Evolutionary conservation across 495 filamentous ascomycete genomes (phyloP).

Genomic region (Platismatia glauca): DNA sequence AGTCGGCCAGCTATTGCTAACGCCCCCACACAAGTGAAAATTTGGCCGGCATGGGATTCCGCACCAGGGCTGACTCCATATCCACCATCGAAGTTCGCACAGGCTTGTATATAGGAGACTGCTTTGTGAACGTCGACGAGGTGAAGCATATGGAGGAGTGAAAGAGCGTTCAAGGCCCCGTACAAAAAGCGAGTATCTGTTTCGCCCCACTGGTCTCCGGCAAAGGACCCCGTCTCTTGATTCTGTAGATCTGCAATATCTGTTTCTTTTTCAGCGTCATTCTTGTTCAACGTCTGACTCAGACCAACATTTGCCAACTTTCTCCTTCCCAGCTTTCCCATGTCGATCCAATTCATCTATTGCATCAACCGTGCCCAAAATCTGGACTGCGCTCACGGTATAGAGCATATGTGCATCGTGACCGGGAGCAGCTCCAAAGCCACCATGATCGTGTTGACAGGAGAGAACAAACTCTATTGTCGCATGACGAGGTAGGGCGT

Average conservation of each 20-base stretch:
- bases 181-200: slow-evolving; percentile 91
- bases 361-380: slow-evolving; percentile 75
- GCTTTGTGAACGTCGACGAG: slow-evolving; percentile 71
- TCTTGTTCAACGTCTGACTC: not conserved
- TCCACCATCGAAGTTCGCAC: slow-evolving; percentile 86
- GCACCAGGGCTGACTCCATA: slow-evolving; percentile 83
- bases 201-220: slow-evolving; percentile 94
- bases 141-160: slow-evolving; percentile 61
- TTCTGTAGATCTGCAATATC: slow-evolving; percentile 79
- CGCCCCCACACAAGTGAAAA: slow-evolving; percentile 90
- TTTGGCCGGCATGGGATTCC: slow-evolving; percentile 86
- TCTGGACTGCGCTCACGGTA: slow-evolving; percentile 87
- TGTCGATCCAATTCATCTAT: slow-evolving; percentile 68
- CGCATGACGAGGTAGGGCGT: slow-evolving; percentile 69
- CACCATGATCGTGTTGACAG: slow-evolving; percentile 78
- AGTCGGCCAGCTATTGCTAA: slow-evolving; percentile 72
- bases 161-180: slow-evolving; percentile 76
- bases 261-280: slow-evolving; percentile 27
- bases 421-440: slow-evolving; percentile 86
- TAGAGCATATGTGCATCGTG: slow-evolving; percentile 95
- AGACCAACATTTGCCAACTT: slow-evolving; percentile 63
- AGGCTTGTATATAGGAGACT: slow-evolving; percentile 65
- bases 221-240: slow-evolving; percentile 70
- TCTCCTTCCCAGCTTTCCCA: slow-evolving; percentile 55
- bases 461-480: slow-evolving; percentile 87